phyloP scores from a whole-genome alignment of 225 moss, liverwort and hornwort species.

The Sphagnum tenellum region DNA sequence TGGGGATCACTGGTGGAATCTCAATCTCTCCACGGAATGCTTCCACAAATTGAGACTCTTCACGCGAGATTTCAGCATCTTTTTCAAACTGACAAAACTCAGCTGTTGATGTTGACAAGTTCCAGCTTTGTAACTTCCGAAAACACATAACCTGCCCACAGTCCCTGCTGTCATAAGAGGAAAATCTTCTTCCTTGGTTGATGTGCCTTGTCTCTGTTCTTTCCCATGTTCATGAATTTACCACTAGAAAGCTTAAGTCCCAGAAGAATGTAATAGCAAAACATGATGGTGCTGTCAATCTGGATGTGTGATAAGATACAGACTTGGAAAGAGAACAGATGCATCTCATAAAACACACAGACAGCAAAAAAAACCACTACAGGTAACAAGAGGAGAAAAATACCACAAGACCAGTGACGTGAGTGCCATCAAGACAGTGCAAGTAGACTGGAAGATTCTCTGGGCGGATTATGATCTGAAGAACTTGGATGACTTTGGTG shows the following conservation, averaged over 20 bases:
- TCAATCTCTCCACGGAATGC: conserved; percentile 85
- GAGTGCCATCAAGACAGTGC: conserved; percentile 88
- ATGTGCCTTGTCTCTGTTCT: too few species aligned
- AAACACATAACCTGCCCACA: conserved; percentile 71
- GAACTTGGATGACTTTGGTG: conserved; percentile 74
- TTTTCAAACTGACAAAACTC: conserved; percentile 95
- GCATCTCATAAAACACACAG: too few species aligned
- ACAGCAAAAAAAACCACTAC: too few species aligned
- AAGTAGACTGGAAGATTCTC: conserved; percentile 90
- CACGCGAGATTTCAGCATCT: conserved; percentile 85
- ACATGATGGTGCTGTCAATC: too few species aligned
- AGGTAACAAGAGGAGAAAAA: background rate
- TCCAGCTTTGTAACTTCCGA: conserved; percentile 94
- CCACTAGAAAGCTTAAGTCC: too few species aligned
- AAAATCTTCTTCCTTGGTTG: too few species aligned
- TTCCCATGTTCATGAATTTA: too few species aligned
- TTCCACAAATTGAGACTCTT: conserved; percentile 96
- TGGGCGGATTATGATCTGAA: conserved; percentile 79
- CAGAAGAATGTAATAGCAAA: too few species aligned
- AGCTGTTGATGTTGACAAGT: conserved; percentile 75
- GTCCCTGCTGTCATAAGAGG: too few species aligned
- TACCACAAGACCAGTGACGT: conserved; percentile 80
- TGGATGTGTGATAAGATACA: too few species aligned
- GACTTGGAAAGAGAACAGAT: too few species aligned
- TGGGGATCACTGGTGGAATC: conserved; percentile 66